Evolutionary conservation across 139 green algal species (phyloP).

Genomic region (Astrephomene gubernaculifera): DNA sequence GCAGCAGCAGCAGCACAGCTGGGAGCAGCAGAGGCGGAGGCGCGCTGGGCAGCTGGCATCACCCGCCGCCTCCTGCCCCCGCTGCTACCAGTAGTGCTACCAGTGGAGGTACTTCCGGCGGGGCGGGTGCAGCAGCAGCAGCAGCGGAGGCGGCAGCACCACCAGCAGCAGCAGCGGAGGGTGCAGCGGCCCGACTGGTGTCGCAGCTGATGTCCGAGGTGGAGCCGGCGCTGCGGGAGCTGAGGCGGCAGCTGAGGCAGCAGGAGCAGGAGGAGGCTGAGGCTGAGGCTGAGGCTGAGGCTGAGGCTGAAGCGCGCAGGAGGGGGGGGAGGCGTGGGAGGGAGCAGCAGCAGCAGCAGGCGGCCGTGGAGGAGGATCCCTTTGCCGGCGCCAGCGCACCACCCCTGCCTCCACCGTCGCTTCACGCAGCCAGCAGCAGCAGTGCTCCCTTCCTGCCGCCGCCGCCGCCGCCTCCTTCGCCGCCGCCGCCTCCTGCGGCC

Average conservation of each 20-base stretch:
- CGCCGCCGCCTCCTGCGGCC: background rate
- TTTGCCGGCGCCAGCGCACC: constrained; percentile 9
- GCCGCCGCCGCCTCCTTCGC: no score
- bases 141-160: no score
- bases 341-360: background rate
- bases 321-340: no score
- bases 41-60: no score
- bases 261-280: background rate
- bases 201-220: background rate
- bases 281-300: background rate
- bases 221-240: background rate
- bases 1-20: no score
- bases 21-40: background rate
- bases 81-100: no score
- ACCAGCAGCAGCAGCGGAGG: background rate
- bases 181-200: background rate
- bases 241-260: background rate
- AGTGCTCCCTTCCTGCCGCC: no score
- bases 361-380: background rate
- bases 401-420: background rate
- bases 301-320: no score
- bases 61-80: no score
- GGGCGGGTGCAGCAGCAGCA: no score
- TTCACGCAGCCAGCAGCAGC: no score
- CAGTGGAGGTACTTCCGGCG: no score